Evolutionary conservation across 805 yeast genomes (phyloP).

Genomic region (Millerago galiae): DNA sequence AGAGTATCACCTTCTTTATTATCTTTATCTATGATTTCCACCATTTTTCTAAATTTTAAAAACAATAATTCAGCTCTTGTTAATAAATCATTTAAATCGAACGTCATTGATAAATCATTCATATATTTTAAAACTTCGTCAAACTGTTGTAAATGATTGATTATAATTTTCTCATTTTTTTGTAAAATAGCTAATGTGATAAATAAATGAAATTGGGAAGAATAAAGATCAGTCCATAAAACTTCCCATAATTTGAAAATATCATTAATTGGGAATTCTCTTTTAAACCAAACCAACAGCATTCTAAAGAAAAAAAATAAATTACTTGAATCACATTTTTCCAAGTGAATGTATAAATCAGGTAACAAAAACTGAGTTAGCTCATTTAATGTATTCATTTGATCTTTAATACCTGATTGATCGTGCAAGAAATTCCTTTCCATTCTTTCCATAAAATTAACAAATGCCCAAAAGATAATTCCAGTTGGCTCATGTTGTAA

Average conservation of each 20-base stretch:
- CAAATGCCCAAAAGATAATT: constrained; percentile 83
- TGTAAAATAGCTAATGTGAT: constrained; percentile 86
- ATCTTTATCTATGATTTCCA: constrained; percentile 58
- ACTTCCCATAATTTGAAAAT: constrained; percentile 86
- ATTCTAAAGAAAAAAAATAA: constrained; percentile 91
- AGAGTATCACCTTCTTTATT: constrained; percentile 14
- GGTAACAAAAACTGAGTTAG: constrained; percentile 90
- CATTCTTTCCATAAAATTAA: constrained; percentile 87
- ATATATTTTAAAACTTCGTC: constrained; percentile 91
- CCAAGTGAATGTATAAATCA: constrained; percentile 71
- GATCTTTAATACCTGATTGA: constrained; percentile 88
- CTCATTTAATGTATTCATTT: constrained; percentile 77
- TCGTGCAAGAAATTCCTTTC: constrained; percentile 89
- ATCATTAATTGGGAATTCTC: constrained; percentile 79
- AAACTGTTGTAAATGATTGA: constrained; percentile 66
- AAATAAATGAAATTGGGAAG: constrained; percentile 84
- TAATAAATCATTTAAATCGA: constrained; percentile 70
- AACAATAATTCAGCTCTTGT: constrained; percentile 83
- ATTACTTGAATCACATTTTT: constrained; percentile 81
- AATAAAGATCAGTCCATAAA: constrained; percentile 79
- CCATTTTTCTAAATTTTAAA: constrained; percentile 70
- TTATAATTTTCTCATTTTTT: constrained; percentile 73
- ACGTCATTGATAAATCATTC: constrained; percentile 77
- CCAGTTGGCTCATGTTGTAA: constrained; percentile 54
- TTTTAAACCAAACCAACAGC: constrained; percentile 91